phyloP scores from a whole-genome alignment of 352 stramenopile species.

The Globisporangium rhizosaccharum region DNA sequence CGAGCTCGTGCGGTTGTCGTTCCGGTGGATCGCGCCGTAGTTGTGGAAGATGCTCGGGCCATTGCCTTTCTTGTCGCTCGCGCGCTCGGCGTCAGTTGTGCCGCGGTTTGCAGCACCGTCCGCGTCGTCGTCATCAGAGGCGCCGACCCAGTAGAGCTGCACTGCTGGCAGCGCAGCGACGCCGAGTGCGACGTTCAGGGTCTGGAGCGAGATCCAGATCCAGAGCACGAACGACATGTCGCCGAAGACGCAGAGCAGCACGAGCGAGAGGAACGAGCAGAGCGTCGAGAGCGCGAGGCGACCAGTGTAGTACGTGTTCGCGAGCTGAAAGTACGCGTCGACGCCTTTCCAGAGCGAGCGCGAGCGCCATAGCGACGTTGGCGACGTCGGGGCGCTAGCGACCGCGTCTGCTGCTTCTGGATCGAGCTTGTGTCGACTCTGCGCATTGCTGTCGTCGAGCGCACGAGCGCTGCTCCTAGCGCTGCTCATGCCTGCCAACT shows the following conservation, averaged over 20 bases:
- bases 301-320: conserved; percentile 71
- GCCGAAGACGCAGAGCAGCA: conserved; percentile 34
- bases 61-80: background rate
- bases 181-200: conserved; percentile 53
- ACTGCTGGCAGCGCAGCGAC: conserved; percentile 43
- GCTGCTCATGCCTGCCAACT: no score
- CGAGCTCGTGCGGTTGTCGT: conserved; percentile 26
- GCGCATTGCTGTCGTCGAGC: background rate
- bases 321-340: conserved; percentile 48
- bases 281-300: conserved; percentile 44
- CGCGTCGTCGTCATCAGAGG: conserved; percentile 4
- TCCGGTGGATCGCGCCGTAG: conserved; percentile 18
- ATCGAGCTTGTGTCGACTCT: background rate
- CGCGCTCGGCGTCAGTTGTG: background rate
- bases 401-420: no score
- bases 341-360: conserved; percentile 22
- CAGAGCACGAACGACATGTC: conserved; percentile 26
- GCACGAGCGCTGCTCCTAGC: no score
- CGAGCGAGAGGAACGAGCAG: conserved; percentile 34
- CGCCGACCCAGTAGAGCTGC: conserved; percentile 28
- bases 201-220: conserved; percentile 44
- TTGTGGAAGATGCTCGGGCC: conserved; percentile 9
- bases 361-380: conserved; percentile 5
- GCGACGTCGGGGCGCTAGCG: background rate
- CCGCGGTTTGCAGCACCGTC: background rate